Conservation (phyloP, 2,329 filamentous ascomycete species). For the Phialophora expanda region DNA sequence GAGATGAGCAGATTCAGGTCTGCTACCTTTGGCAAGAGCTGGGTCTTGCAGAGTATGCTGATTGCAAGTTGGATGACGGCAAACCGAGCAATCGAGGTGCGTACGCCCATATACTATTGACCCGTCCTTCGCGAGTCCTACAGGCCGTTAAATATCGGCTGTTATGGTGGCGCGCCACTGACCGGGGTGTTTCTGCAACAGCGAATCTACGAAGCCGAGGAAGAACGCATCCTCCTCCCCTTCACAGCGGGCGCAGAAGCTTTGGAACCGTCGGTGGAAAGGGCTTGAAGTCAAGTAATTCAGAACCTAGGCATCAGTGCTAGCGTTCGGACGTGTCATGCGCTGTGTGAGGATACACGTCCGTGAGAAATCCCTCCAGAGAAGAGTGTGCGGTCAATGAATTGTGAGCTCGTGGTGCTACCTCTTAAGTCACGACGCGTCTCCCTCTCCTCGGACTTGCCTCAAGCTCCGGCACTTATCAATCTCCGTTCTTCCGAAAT, state of each 20-base stretch:
- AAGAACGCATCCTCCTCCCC: slow-evolving; percentile 30
- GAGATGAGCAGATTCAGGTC: slow-evolving; percentile 21
- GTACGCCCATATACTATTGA: not conserved
- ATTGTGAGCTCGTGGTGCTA: not conserved
- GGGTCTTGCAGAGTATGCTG: slow-evolving; percentile 36
- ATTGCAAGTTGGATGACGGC: slow-evolving; percentile 38
- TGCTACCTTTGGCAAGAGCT: slow-evolving; percentile 25
- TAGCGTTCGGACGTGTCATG: not conserved
- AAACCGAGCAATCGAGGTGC: slow-evolving; percentile 32
- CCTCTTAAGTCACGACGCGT: not conserved
- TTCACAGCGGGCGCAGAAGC: slow-evolving; percentile 9
- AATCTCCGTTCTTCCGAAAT: not conserved
- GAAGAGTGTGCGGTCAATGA: not conserved
- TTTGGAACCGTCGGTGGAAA: not conserved
- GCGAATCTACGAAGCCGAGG: slow-evolving; percentile 33
- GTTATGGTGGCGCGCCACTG: not conserved
- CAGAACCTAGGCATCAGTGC: not conserved
- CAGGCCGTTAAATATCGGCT: not conserved
- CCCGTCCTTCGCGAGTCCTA: not conserved
- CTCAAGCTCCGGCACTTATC: not conserved
- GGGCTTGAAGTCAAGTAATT: not conserved
- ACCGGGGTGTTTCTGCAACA: not conserved
- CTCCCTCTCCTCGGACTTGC: not conserved
- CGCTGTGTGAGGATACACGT: not conserved
- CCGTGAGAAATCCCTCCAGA: not conserved